Evolutionary conservation across 78 protist genomes (phyloP), one percentile per base, ranked within the genome.

Genomic region (Dictyostelium brefeldianum): DNA sequence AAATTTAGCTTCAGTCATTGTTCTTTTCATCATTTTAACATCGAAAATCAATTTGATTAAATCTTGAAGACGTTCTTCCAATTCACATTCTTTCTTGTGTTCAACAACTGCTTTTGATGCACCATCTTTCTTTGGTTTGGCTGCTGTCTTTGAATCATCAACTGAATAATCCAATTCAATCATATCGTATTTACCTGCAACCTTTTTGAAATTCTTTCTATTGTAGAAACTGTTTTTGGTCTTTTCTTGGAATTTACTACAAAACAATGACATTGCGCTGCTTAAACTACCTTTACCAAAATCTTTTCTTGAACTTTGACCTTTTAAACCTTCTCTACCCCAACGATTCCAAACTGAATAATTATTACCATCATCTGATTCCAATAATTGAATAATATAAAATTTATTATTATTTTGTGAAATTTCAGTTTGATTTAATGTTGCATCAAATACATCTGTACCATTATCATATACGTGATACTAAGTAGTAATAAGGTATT

Each of bases 351-450:
- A 96, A 25, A 97, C 96, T 15, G 17, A 14, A 53, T 22, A 97
- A 10, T 14, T 8, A 1, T 29, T 20, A 18, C 82, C 84, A 64
- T 27, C 80, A 71, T 95, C 97, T 6, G 46, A 7, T 50, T 96
- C 90, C 41, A 97, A 77, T 53, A 97, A 71, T 59, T 97, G 98
- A 65, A 97, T 78, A 29, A 89, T 82, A 91, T 97, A 97, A 81
- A 91, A 97, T 70, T 97, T 97, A 84, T 96, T 96, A 89, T 97
- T 92, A 79, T 92, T 89, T 22, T 57, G 25, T n/a, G 80, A 51
- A 80, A 96, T 92, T 74, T 97, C 94, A 27, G 96, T 96, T 77
- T 96, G 98, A 80, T 96, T 96, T 56, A 96, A 75, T 80, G 89
- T 96, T 29, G 82, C 80, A 67, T 89, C 89, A 50, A 67, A 96